A percentile compares a stretch with the other conserved stretches of the same genome.
Evolutionary conservation across 768 basidiomycete genomes (phyloP).

Genomic region (Dendrothele bispora): DNA sequence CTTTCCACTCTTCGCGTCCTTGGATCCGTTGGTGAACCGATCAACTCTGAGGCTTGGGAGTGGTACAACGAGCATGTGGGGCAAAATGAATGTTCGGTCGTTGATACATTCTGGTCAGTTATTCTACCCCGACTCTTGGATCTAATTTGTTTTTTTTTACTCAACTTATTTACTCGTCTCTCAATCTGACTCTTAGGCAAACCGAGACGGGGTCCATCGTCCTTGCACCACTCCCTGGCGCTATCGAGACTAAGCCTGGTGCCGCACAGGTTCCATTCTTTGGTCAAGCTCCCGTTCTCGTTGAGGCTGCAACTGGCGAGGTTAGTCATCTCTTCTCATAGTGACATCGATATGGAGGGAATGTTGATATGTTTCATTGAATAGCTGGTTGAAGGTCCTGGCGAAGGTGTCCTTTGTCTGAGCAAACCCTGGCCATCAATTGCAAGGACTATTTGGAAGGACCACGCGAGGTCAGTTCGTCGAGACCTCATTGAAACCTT

Average conservation of each 20-base stretch:
- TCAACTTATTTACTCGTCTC: too few species aligned
- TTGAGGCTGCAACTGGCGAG: conserved; percentile 82
- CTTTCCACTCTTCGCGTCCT: conserved; percentile 82
- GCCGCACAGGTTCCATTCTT: conserved; percentile 98
- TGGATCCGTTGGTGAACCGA: conserved; percentile 95
- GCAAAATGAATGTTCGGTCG: conserved; percentile 82
- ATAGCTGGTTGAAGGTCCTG: too few species aligned
- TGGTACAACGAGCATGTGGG: conserved; percentile 99
- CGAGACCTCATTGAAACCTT: conserved; percentile 21
- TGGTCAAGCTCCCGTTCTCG: conserved; percentile 84
- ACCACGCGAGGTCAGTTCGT: conserved; percentile 84
- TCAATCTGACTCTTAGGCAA: too few species aligned
- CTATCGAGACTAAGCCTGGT: conserved; percentile 94
- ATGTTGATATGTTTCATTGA: too few species aligned
- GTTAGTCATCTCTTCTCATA: too few species aligned
- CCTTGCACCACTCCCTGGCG: conserved; percentile 94
- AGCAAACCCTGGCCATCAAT: conserved; percentile 93
- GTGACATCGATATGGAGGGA: too few species aligned
- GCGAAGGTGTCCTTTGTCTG: conserved; percentile 88
- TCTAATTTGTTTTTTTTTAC: too few species aligned
- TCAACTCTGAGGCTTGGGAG: conserved; percentile 98
- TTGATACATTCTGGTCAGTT: conserved; percentile 83
- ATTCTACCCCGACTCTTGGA: too few species aligned
- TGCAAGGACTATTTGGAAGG: conserved; percentile 87
- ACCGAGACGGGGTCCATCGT: conserved; percentile 98